Evolutionary conservation across 23 red algal genomes (phyloP), one percentile per base, ranked within the genome.

Genomic region (Cyanidiococcus yangmingshanensis): DNA sequence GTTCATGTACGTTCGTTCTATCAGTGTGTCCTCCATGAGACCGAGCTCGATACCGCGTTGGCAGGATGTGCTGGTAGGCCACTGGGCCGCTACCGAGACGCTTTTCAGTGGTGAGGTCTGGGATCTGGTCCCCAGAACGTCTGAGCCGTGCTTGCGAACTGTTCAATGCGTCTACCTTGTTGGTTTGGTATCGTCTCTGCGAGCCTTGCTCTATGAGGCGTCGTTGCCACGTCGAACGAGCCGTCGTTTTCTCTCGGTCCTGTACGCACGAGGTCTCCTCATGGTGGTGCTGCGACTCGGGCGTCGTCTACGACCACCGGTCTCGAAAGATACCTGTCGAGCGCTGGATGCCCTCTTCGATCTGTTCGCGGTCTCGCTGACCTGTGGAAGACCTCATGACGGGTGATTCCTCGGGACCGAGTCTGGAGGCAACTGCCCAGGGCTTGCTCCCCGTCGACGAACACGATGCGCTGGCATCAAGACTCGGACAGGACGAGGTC

Each of bases 281-380:
- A 29, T 35, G 63, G 63, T 3, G 63, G 7, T 71, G 63, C 7
- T 71, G 7, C 63, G 63, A 3, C 32, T 25, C 16, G 63, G 15
- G 63, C 63, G 63, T 35, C 32, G 7, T 12, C 63, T 71, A 29
- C 12, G 7, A 54, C 45, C 45, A 21, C 63, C 63, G 63, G n/a
- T 71, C n/a, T 32, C 21, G n/a, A 2, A 7, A 29, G 63, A 71
- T 29, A 71, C 32, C 63, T 32, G 21, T 29, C 63, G 63, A 25
- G 63, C 63, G 3, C 63, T 71, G 63, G 63, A 71, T 35, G 63
- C 63, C 7, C 63, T 71, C 12, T 30, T 71, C 7, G 63, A 71
- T 30, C n/a, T 71, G 63, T 32, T 71, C 16, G 63, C 27, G 12
- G 63, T 71, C 7, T 12, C 63, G 63, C 63, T 35, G 63, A 2